Evolutionary conservation across 768 basidiomycete species (phyloP).

Genomic region (Mycena floridula): DNA sequence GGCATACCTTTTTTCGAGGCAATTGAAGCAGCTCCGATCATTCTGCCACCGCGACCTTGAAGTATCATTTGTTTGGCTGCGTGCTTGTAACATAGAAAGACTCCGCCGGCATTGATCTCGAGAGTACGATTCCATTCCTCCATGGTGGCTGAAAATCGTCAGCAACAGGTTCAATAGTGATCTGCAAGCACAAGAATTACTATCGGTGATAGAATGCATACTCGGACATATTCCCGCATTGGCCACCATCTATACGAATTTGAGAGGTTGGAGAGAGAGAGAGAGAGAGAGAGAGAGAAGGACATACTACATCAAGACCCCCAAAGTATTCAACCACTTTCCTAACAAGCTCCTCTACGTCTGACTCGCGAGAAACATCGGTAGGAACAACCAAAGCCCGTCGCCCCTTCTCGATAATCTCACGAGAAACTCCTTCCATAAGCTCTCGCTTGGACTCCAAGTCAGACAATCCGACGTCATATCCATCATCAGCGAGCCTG

Average conservation of each 20-base stretch:
- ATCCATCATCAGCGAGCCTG: conserved; percentile 24
- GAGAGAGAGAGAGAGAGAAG: neutral
- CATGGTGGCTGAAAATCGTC: neutral
- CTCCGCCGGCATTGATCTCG: conserved; percentile 23
- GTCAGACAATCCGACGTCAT: conserved; percentile 25
- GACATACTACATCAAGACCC: conserved; percentile 18
- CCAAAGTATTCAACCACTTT: conserved; percentile 18
- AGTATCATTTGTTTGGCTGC: conserved; percentile 29
- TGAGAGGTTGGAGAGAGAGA: neutral
- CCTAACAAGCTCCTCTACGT: conserved; percentile 22
- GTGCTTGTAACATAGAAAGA: conserved; percentile 29
- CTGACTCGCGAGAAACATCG: conserved; percentile 22
- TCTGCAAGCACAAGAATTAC: neutral
- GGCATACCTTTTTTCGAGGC: conserved; percentile 14
- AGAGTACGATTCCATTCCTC: conserved; percentile 17
- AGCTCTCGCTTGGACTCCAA: conserved; percentile 7
- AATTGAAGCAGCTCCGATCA: conserved; percentile 21
- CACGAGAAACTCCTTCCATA: conserved; percentile 16
- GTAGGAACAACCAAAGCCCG: conserved; percentile 12
- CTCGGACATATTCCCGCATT: conserved; percentile 15
- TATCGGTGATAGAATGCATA: neutral
- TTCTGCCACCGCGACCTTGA: conserved; percentile 29
- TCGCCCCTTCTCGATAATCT: conserved; percentile 18
- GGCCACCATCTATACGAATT: conserved; percentile 15
- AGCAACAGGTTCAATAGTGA: neutral